Base-by-base conservation (phyloP, 2,329 filamentous ascomycete species). In the Elsinoe arachidis region DNA sequence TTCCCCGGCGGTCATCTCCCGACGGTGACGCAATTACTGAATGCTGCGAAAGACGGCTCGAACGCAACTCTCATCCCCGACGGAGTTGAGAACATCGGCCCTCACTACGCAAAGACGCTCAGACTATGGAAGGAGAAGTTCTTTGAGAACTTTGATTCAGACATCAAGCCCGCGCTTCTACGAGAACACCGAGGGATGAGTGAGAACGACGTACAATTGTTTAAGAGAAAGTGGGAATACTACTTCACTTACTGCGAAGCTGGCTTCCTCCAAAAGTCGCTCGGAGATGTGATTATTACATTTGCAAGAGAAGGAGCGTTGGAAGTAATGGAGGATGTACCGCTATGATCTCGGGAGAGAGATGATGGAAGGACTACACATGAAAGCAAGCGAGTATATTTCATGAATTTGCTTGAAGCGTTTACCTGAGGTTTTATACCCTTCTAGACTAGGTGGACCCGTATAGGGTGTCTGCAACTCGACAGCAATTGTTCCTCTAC, bases 161-260 rank as follows among this genome's bases (percentile, higher is more conserved):
- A 72, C 56, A 88, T 89, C 63, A 75, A 76, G 56, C 80, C 81
- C 6, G 82, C 83, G 1, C 70, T 89, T 46, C 70, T 81, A 61
- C 65, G 64, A 12, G 80, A 86, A 64, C 80, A 88, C 63, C 62
- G 63, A 57, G 72, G 73, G 2, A 83, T 86, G 79, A 78, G 74
- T 0, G 77, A 84, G 55, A 78, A 78, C 39, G 84, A 83, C 35
- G 76, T 87, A 0, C 80, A 85, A 41, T 77, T 87, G 1, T 90
- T 88, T 65, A 78, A 78, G 65, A 77, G 81, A 61, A 88, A 88
- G 68, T 90, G 86, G 86, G 79, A 87, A 75, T 90, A 88, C 65
- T 90, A 89, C 67, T 90, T 89, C 69, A 76, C 80, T 19, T 89
- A 89, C 67, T 88, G 85, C 61, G 86, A 89, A 68, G 85, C 85